Percentiles rank a stretch among this genome's conserved stretches.
Evolutionary conservation across 345 rosid genomes (phyloP).

Genomic region (Physaria fendleri): DNA sequence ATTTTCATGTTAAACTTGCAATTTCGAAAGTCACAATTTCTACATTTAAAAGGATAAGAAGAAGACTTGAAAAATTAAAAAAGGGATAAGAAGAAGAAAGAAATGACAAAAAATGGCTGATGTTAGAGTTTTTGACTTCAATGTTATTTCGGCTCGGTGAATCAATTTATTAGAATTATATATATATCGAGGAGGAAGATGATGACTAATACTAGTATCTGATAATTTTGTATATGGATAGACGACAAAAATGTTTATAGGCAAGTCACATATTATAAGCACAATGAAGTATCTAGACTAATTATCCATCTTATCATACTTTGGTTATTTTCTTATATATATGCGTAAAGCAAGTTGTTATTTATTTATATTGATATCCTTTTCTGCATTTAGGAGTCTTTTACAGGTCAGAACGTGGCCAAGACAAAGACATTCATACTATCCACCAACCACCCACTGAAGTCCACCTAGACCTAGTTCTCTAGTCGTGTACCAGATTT

Average conservation of each 20-base stretch:
- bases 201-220: no score
- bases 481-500: no score
- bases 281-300: constrained; percentile 17
- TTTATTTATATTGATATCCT: no score
- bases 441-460: no score
- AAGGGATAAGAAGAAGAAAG: background rate
- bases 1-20: background rate
- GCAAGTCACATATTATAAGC: constrained; percentile 21
- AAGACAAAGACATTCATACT: no score
- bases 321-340: no score
- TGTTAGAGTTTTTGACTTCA: constrained; percentile 22
- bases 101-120: constrained; percentile 17
- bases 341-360: no score
- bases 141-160: constrained; percentile 4
- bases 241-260: constrained; percentile 3
- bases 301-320: no score
- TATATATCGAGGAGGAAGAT: background rate
- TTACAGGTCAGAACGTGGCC: no score
- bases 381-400: no score
- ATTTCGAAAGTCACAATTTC: constrained; percentile 3
- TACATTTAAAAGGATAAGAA: constrained; percentile 17
- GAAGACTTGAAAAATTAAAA: background rate
- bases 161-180: background rate
- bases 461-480: no score
- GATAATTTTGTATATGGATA: constrained; percentile 3